Evolutionary conservation across 108 stramenopile species (phyloP).

Genomic region (Cylindrotheca fusiformis): DNA sequence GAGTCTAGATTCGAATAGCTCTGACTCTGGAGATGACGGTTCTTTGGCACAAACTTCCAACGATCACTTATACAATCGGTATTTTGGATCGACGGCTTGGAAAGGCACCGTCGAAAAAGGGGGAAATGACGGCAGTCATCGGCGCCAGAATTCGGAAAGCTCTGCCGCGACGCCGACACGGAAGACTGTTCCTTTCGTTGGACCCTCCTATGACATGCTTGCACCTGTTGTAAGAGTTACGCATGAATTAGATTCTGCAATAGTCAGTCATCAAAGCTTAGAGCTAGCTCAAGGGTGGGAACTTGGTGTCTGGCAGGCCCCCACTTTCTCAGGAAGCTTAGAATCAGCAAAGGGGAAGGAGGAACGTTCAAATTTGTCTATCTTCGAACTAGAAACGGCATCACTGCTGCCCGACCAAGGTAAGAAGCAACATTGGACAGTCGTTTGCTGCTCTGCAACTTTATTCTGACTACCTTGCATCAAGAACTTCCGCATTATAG

Average conservation of each 20-base stretch:
- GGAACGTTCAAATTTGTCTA: neutral
- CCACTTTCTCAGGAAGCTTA: neutral
- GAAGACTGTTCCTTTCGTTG: slow-evolving; percentile 15
- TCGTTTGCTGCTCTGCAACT: too few relatives aligned
- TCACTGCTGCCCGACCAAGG: neutral
- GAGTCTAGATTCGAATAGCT: slow-evolving; percentile 31
- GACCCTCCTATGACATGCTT: slow-evolving; percentile 59
- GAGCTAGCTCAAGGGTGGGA: slow-evolving; percentile 50
- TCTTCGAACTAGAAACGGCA: neutral
- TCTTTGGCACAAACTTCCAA: slow-evolving; percentile 7
- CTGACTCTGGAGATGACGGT: slow-evolving; percentile 43
- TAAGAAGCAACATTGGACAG: too few relatives aligned
- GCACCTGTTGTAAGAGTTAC: slow-evolving; percentile 62
- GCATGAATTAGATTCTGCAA: slow-evolving; percentile 27
- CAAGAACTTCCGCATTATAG: neutral
- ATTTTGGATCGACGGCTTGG: slow-evolving; percentile 30
- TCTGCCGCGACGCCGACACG: slow-evolving; percentile 5
- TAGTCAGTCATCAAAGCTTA: slow-evolving; percentile 48
- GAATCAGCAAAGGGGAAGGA: neutral
- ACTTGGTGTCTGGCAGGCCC: slow-evolving; percentile 31
- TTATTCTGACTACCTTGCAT: neutral
- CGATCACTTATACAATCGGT: slow-evolving; percentile 35
- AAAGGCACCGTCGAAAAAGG: slow-evolving; percentile 14
- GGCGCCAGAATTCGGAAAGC: neutral
- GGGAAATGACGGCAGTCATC: neutral